Evolutionary conservation across 768 basidiomycete genomes (phyloP), one percentile per base, ranked within the genome.

Genomic region (Punctularia strigosozonata): DNA sequence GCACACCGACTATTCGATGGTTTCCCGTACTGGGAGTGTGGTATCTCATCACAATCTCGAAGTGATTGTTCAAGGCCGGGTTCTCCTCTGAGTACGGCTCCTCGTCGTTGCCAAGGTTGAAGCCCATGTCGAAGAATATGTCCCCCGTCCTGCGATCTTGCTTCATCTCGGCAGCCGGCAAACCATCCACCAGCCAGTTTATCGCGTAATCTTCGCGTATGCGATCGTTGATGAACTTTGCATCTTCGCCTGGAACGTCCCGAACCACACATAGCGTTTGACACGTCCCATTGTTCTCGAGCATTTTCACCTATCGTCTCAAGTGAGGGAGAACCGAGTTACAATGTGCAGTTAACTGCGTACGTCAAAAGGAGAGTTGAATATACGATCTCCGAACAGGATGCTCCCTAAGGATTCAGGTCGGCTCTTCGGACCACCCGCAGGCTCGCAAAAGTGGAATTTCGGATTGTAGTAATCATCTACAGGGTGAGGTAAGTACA

Each of bases 351-450:
- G n/a, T 14, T 15, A 26, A 17, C 17, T 31, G 63, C 80, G 39
- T 44, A 89, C 85, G 47, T 91, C 74, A 52, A 89, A 97, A 2
- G 81, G 85, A 3, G 88, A 88, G 51, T 81, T 78, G 58, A 90
- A 87, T 49, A 98, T 89, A 46, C 94, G 71, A 65, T 97, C 94
- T 13, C 94, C 94, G 48, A 95, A 95, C n/a, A 98, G 64, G 50
- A 97, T 91, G 14, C 87, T 87, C 5, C 94, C 94, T 20, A 97
- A 63, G 1, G 79, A 82, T 57, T 92, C 91, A 3, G 88, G 82
- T 53, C 80, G 78, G 48, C 73, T 74, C 53, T 74, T 58, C 17
- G 77, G 69, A 7, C 88, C 91, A 15, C 64, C 80, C 30, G 68
- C 60, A 19, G 94, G 94, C 42, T 73, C 53, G 53, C 94, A 98